Percentiles rank a stretch among this genome's conserved stretches.
These are phyloP conservation scores for Backusella psychrophila DNA, from an alignment of 192 early-diverging fungal genomes.

Conservation along the genomic window DNA sequence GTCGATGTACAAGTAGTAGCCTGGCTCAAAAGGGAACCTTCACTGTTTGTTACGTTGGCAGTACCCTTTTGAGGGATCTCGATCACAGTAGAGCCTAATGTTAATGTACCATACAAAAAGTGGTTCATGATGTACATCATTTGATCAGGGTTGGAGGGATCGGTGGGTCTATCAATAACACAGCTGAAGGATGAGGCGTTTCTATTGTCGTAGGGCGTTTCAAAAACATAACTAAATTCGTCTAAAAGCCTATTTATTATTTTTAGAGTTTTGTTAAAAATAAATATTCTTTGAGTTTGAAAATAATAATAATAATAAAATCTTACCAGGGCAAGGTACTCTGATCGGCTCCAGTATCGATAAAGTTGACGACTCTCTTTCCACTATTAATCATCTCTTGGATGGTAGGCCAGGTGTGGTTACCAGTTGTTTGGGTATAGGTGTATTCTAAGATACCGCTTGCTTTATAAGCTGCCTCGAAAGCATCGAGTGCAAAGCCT, in stretches of 20 bases:
- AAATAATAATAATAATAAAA: constrained; percentile 6
- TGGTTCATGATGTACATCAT: constrained; percentile 76
- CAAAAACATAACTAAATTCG: constrained; percentile 66
- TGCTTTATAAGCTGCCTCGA: constrained; percentile 48
- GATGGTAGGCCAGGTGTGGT: constrained; percentile 68
- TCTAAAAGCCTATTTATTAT: constrained; percentile 47
- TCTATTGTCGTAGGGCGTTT: constrained; percentile 64
- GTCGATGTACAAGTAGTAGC: constrained; percentile 49
- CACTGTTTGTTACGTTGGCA: constrained; percentile 54
- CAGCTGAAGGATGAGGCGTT: constrained; percentile 54
- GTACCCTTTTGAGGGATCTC: constrained; percentile 52
- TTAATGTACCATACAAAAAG: constrained; percentile 56
- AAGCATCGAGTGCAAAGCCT: constrained; percentile 45
- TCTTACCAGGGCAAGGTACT: constrained; percentile 58
- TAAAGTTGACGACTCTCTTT: constrained; percentile 66
- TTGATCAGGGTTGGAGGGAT: constrained; percentile 20
- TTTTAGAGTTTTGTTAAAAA: constrained; percentile 9
- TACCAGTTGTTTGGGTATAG: constrained; percentile 45
- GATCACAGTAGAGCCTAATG: constrained; percentile 26
- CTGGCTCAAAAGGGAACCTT: constrained; percentile 49
- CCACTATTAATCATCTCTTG: constrained; percentile 56
- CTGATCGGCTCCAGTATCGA: constrained; percentile 54
- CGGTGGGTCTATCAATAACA: constrained; percentile 51
- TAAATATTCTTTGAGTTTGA: constrained; percentile 5
- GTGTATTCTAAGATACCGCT: constrained; percentile 48